Evolutionary conservation across 441 rosid genomes (phyloP).

Genomic region (Daphne laureola): DNA sequence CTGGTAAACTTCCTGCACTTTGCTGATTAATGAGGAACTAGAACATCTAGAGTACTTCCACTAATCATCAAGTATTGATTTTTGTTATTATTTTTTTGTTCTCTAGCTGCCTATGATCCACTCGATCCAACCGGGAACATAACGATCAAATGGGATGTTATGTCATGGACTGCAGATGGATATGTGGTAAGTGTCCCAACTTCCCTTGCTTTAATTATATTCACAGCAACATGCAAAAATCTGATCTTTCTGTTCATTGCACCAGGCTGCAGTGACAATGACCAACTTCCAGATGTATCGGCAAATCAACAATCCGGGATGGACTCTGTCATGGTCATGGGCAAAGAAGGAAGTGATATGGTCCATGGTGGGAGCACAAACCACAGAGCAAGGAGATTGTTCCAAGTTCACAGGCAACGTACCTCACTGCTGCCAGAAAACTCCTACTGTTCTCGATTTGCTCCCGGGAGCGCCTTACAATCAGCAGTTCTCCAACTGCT

Average conservation of each 20-base stretch:
- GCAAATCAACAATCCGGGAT: constrained; percentile 50
- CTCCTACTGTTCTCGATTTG: constrained; percentile 50
- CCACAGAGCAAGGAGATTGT: constrained; percentile 74
- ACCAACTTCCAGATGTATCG: constrained; percentile 55
- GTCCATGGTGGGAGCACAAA: constrained; percentile 60
- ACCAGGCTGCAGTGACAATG: constrained; percentile 48
- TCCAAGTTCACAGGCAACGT: constrained; percentile 56
- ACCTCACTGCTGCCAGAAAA: constrained; percentile 57
- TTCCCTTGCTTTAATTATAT: not conserved
- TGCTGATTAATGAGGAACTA: not conserved
- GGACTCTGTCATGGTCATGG: constrained; percentile 69
- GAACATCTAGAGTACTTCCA: constrained; percentile 3
- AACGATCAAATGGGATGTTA: constrained; percentile 65
- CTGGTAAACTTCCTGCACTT: constrained; percentile 29
- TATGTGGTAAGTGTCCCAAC: constrained; percentile 39
- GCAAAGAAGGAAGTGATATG: constrained; percentile 59
- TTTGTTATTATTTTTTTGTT: constrained; percentile 13
- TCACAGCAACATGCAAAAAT: not conserved
- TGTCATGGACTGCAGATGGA: constrained; percentile 75
- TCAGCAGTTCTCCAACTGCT: constrained; percentile 54
- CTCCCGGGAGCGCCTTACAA: constrained; percentile 65
- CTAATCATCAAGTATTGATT: not conserved
- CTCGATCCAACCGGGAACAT: constrained; percentile 63
- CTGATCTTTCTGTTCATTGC: not conserved
- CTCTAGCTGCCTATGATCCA: constrained; percentile 57